Evolutionary conservation across 1,284 basidiomycete genomes (phyloP), one percentile per base, ranked within the genome.

Genomic region (Pseudozyma tsukubaensis): DNA sequence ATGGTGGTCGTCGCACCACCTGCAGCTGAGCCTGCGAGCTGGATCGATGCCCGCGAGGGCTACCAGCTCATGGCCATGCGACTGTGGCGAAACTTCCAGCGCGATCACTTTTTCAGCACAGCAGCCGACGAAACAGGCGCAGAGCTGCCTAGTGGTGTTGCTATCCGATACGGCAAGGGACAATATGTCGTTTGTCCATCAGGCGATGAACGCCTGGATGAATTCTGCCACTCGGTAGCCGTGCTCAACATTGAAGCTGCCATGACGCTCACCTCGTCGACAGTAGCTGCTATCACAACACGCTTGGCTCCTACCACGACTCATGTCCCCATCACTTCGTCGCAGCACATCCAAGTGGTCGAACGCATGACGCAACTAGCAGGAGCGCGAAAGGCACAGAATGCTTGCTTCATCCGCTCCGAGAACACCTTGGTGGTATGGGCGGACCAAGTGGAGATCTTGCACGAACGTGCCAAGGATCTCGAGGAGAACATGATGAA

Each of bases 401-500:
- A 91, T 68, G 92, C 89, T n/a, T 92, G 92, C 19, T 93, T 94
- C 85, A 88, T 93, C 64, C 89, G 92, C 40, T 89, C 90, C 78
- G 91, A 93, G 76, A 88, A 89, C 34, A 89, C 91, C 16, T 86
- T 93, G 43, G 87, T 92, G 47, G 88, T 91, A 40, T 94, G 92
- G 92, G 88, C 90, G 8, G 92, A 93, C 82, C 87, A 89, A 74
- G 87, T 92, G 55, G 90, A 75, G 48, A 44, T 58, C 19, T 53
- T 67, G 32, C 53, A 72, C 50, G 71, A 61, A 4, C 67, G 50
- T 7, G 83, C 83, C 0, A 80, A 84, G 54, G 90, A 91, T 58
- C 90, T 94, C 73, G 91, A 93, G 73, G 89, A 89, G 44, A 91
- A 90, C 81, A 86, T 94, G 78, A 92, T 93, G 86, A 89, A 91